These are phyloP conservation scores for Penicillium herquei DNA, from an alignment of 495 filamentous ascomycete species.

Conservation along the genomic window DNA sequence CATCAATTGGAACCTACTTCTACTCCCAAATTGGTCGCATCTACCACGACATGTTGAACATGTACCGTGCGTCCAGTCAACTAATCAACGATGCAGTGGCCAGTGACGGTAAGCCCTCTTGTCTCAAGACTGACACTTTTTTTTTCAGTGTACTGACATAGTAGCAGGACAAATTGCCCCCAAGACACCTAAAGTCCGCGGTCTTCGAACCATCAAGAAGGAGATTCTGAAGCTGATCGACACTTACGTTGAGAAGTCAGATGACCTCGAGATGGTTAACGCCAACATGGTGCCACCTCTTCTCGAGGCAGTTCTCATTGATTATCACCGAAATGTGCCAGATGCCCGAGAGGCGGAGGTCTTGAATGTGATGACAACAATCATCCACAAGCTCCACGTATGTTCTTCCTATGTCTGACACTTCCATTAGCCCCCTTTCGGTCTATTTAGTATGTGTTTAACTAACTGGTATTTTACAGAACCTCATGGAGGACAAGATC, in stretches of 20 bases:
- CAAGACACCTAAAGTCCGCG: conserved; percentile 93
- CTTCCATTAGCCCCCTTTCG: background rate
- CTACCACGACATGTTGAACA: conserved; percentile 97
- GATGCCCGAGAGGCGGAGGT: conserved; percentile 97
- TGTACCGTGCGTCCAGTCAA: conserved; percentile 95
- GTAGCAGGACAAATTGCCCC: conserved; percentile 81
- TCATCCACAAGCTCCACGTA: conserved; percentile 94
- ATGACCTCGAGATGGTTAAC: conserved; percentile 90
- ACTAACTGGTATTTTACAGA: conserved; percentile 39
- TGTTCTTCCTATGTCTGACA: conserved; percentile 41
- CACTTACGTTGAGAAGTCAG: conserved; percentile 95
- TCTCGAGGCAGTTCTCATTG: conserved; percentile 89
- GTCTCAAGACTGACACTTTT: background rate
- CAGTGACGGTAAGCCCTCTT: conserved; percentile 64
- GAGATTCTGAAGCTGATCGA: conserved; percentile 98
- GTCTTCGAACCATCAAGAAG: conserved; percentile 96
- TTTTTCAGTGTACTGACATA: conserved; percentile 16
- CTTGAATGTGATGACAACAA: conserved; percentile 94
- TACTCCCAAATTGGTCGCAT: conserved; percentile 98
- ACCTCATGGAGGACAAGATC: conserved; percentile 96
- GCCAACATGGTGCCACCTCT: conserved; percentile 92
- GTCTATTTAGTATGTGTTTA: background rate
- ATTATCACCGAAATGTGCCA: conserved; percentile 96
- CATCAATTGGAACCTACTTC: conserved; percentile 94
- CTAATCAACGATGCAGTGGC: conserved; percentile 91